These are phyloP conservation scores for Penicillium subrubescens DNA, from an alignment of 495 filamentous ascomycete species.

Conservation along the genomic window DNA sequence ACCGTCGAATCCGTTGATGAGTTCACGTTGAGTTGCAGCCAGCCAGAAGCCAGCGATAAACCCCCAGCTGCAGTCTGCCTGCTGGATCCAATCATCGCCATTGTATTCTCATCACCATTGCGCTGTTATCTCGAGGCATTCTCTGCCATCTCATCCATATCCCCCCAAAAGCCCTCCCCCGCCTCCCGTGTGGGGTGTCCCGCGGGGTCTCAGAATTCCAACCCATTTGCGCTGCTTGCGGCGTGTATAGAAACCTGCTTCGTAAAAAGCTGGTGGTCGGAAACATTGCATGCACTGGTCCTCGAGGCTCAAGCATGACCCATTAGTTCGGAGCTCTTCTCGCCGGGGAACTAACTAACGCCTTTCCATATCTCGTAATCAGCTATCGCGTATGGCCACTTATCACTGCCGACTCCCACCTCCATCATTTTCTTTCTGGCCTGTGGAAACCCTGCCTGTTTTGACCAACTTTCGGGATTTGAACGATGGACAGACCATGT, in stretches of 20 bases:
- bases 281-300: neutral
- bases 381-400: neutral
- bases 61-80: conserved; percentile 2
- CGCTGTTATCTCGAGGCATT: neutral
- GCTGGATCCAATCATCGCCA: conserved; percentile 24
- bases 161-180: conserved; percentile 13
- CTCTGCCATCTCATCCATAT: neutral
- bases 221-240: conserved; percentile 7
- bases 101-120: conserved; percentile 4
- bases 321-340: neutral
- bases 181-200: conserved; percentile 29
- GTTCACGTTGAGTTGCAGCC: conserved; percentile 14
- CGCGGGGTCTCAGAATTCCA: conserved; percentile 21
- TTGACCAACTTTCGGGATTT: neutral
- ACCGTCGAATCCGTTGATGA: conserved; percentile 5
- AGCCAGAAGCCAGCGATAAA: conserved; percentile 31
- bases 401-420: neutral
- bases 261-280: conserved; percentile 4
- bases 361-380: neutral
- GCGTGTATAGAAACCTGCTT: conserved; percentile 14
- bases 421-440: neutral
- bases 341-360: neutral
- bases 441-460: neutral
- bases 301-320: neutral
- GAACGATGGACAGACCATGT: conserved; percentile 20